Evolutionary conservation across 495 filamentous ascomycete species (phyloP).

Genomic region (Cercophora samala): DNA sequence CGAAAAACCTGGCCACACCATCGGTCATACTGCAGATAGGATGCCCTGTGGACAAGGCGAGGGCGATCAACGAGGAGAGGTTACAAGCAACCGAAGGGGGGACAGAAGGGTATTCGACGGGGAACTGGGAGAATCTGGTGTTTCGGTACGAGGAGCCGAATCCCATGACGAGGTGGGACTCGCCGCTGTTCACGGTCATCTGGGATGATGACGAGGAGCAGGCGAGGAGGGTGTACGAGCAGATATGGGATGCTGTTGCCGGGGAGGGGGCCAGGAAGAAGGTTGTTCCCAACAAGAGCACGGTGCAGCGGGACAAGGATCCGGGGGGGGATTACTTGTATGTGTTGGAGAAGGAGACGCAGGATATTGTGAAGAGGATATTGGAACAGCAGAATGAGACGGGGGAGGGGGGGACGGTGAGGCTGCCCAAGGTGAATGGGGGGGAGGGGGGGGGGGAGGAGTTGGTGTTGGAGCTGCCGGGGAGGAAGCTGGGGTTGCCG

Average conservation of each 20-base stretch:
- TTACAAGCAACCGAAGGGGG: constrained; percentile 27
- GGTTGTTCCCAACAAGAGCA: constrained; percentile 75
- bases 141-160: constrained; percentile 97
- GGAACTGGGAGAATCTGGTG: constrained; percentile 86
- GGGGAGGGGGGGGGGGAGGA: constrained; percentile 35
- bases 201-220: constrained; percentile 67
- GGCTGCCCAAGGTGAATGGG: constrained; percentile 34
- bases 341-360: constrained; percentile 77
- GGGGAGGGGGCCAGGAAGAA: constrained; percentile 50
- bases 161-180: constrained; percentile 92
- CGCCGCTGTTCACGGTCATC: constrained; percentile 84
- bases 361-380: constrained; percentile 74
- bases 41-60: constrained; percentile 64
- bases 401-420: constrained; percentile 52
- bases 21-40: constrained; percentile 87
- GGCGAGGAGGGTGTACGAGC: constrained; percentile 37
- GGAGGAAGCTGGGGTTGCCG: constrained; percentile 61
- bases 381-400: constrained; percentile 65
- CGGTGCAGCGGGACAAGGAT: constrained; percentile 60
- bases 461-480: constrained; percentile 55
- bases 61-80: constrained; percentile 54
- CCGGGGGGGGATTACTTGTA: constrained; percentile 77
- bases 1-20: constrained; percentile 79
- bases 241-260: constrained; percentile 77
- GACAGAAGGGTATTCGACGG: constrained; percentile 58